Evolutionary conservation across 2,329 filamentous ascomycete genomes (phyloP).

Genomic region (Fonsecaea pugnacius): DNA sequence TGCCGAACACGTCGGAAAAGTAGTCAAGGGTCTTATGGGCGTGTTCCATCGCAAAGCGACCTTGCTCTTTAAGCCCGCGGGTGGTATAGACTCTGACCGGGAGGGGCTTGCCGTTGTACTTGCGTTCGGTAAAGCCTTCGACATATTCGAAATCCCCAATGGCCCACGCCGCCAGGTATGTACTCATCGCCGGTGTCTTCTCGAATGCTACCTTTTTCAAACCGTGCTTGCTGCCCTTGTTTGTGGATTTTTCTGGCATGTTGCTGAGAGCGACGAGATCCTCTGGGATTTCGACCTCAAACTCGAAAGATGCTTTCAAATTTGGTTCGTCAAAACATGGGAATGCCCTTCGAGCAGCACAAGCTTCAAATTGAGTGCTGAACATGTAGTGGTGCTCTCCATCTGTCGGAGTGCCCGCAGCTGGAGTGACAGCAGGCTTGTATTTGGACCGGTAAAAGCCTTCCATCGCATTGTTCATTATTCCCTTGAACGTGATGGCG

Average conservation of each 20-base stretch:
- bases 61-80: conserved; percentile 89
- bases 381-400: conserved; percentile 70
- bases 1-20: conserved; percentile 90
- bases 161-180: conserved; percentile 86
- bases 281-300: conserved; percentile 86
- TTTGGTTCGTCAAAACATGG: conserved; percentile 99
- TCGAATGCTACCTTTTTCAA: conserved; percentile 76
- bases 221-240: conserved; percentile 68
- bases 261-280: conserved; percentile 90
- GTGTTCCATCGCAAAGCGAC: conserved; percentile 84
- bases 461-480: conserved; percentile 87
- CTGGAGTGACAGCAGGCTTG: conserved; percentile 73
- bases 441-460: conserved; percentile 96
- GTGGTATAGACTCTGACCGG: conserved; percentile 97
- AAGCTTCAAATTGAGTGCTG: conserved; percentile 97
- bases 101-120: conserved; percentile 87
- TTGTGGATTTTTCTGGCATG: conserved; percentile 82
- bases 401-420: conserved; percentile 76
- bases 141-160: conserved; percentile 97
- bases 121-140: conserved; percentile 84
- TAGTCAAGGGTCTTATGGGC: conserved; percentile 93
- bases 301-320: conserved; percentile 93
- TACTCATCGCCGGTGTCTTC: conserved; percentile 86
- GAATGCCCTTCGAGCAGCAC: conserved; percentile 91
- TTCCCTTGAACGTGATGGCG: conserved; percentile 75